Base-by-base conservation (phyloP, 257 asterid genomes). In the Fraxinus cuspidata region DNA sequence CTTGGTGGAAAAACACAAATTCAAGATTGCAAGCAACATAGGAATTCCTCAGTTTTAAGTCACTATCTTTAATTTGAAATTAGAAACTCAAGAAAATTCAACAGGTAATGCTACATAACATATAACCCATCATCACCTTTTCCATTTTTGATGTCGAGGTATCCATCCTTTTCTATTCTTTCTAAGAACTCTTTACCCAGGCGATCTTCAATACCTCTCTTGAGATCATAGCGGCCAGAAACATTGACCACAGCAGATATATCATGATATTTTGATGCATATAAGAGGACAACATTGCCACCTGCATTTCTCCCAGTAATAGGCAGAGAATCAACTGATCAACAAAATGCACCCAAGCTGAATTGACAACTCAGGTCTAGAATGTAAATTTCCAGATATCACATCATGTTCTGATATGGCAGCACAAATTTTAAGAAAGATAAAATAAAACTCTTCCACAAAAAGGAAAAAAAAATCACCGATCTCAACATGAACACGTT, bases 151-250 rank as follows among this genome's bases (percentile, higher is more conserved):
- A 89, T 85, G 77, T 90, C 92, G 53, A 96, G 79, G 58, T 83
- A 87, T 23, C 99, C 96, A 29, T 93, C 94, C 80, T 85, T 90
- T 84, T 89, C 86, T 81, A 93, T 85, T 70, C 65, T 84, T 85
- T 93, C 89, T 80, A 86, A 63, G 75, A 87, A 83, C 38, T 72
- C 81, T 70, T 87, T 73, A 2, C 98, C 99, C 78, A 91, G 38
- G 8, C 91, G 87, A 78, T 89, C 93, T 70, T 81, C 86, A 76
- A 91, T 82, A 71, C 98, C 99, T 83, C 83, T 80, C 79, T 90
- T 88, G 77, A 93, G 84, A 78, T 90, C 87, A 82, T 88, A 92
- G 74, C 99, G 97, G 58, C 97, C 98, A 66, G 99, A 95, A 72
- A 90, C 72, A 88, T 90, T 95, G 79, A 95, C 78, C 63, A 95